Percentiles rank a stretch among this genome's conserved stretches.
These are phyloP conservation scores for Aspergillus fischeri DNA, from an alignment of 2,329 filamentous ascomycete species.

Conservation along the genomic window DNA sequence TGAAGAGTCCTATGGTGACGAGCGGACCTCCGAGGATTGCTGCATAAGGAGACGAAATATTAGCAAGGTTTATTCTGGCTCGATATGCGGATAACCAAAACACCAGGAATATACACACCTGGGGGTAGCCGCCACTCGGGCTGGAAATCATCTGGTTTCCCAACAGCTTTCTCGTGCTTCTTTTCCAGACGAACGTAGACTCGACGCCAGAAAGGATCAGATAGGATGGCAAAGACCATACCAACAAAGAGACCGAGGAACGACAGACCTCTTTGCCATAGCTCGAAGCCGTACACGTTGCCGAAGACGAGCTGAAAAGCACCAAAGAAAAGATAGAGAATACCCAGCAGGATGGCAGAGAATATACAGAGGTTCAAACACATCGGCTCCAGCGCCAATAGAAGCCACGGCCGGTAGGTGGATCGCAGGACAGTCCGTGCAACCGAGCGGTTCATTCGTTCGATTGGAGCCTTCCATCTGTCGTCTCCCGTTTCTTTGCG, in stretches of 20 bases:
- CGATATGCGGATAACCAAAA: neutral
- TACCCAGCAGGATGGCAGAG: conserved; percentile 78
- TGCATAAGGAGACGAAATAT: conserved; percentile 7
- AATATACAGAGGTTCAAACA: conserved; percentile 76
- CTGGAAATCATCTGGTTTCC: conserved; percentile 55
- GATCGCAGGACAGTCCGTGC: conserved; percentile 54
- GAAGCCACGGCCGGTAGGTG: conserved; percentile 66
- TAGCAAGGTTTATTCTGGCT: conserved; percentile 4
- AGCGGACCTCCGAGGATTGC: conserved; percentile 69
- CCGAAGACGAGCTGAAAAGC: conserved; percentile 78
- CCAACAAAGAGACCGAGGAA: conserved; percentile 59
- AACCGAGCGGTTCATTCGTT: conserved; percentile 67
- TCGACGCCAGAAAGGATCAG: conserved; percentile 45
- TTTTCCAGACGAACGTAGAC: conserved; percentile 41
- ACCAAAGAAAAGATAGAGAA: conserved; percentile 87
- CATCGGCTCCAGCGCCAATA: conserved; percentile 81
- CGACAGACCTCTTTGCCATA: conserved; percentile 74
- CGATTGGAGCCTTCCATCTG: conserved; percentile 71
- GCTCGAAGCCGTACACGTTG: conserved; percentile 68
- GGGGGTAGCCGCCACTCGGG: conserved; percentile 83
- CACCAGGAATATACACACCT: conserved; percentile 35
- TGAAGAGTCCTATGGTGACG: conserved; percentile 77
- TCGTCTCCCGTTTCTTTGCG: conserved; percentile 74
- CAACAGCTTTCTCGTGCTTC: conserved; percentile 32
- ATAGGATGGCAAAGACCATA: conserved; percentile 43